These are phyloP conservation scores for Penicillium flavigenum DNA, from an alignment of 495 filamentous ascomycete species.

Conservation along the genomic window DNA sequence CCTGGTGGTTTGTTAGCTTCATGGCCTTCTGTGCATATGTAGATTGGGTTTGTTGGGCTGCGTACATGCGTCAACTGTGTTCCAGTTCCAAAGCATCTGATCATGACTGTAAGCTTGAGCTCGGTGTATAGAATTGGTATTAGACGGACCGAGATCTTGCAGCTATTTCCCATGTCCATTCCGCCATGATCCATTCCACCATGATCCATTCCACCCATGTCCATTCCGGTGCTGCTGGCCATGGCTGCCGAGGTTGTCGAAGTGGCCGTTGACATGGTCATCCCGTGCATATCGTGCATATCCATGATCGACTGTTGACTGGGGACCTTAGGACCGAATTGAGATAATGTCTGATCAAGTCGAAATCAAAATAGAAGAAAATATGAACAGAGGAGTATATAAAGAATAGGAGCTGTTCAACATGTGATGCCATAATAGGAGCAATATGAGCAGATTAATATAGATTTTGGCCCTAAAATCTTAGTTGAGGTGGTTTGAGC, in stretches of 20 bases:
- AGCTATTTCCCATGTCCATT: slow-evolving; percentile 32
- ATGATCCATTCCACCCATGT: slow-evolving; percentile 33
- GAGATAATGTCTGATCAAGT: background rate
- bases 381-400: background rate
- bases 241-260: slow-evolving; percentile 3
- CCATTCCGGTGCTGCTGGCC: slow-evolving; percentile 23
- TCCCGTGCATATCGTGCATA: slow-evolving; percentile 3
- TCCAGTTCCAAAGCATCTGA: slow-evolving; percentile 79
- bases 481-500: slow-evolving; percentile 8
- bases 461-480: background rate
- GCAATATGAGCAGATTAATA: slow-evolving; percentile 1
- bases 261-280: background rate
- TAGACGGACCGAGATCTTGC: slow-evolving; percentile 44
- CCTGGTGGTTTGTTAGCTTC: slow-evolving; percentile 29
- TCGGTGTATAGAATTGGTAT: slow-evolving; percentile 4
- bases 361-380: background rate
- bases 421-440: background rate
- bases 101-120: slow-evolving; percentile 6
- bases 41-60: background rate
- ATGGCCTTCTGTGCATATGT: background rate
- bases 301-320: background rate
- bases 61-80: slow-evolving; percentile 64
- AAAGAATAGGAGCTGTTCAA: background rate
- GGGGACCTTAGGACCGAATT: background rate
- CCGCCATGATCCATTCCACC: slow-evolving; percentile 39